These are phyloP conservation scores for Angomonas deanei DNA, from an alignment of 208 protist species.

Conservation along the genomic window DNA sequence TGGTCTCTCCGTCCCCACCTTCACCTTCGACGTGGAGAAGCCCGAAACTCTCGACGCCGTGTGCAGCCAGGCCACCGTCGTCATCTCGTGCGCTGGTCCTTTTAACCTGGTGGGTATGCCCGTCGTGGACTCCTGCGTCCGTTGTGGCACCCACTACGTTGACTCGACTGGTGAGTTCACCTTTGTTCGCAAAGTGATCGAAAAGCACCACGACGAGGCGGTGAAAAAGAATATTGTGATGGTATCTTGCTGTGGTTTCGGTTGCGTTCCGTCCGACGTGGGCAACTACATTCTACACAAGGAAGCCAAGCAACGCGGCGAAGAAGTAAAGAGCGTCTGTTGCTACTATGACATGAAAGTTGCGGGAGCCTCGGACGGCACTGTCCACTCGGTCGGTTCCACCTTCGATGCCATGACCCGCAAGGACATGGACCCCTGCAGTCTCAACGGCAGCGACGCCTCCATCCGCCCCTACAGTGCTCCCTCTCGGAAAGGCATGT, in stretches of 20 bases:
- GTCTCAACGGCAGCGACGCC: conserved; percentile 29
- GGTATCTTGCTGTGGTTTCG: conserved; percentile 84
- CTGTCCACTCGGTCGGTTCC: conserved; percentile 39
- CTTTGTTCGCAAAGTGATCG: conserved; percentile 69
- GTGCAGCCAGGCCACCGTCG: conserved; percentile 31
- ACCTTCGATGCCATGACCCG: conserved; percentile 19
- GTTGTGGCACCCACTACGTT: conserved; percentile 76
- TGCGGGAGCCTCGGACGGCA: conserved; percentile 57
- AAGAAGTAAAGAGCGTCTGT: conserved; percentile 37
- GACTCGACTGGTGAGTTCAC: conserved; percentile 89
- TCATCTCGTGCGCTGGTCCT: conserved; percentile 78
- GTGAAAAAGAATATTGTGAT: conserved; percentile 47
- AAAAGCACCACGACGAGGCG: conserved; percentile 65
- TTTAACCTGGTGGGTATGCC: conserved; percentile 78
- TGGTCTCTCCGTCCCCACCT: conserved; percentile 23
- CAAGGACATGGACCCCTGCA: conserved; percentile 34
- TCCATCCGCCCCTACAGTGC: conserved; percentile 22
- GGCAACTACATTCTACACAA: conserved; percentile 71
- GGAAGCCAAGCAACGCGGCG: conserved; percentile 13
- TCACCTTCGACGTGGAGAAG: conserved; percentile 38
- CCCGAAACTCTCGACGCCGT: conserved; percentile 51
- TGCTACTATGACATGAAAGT: conserved; percentile 28
- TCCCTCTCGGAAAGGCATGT: conserved; percentile 33
- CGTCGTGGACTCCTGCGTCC: conserved; percentile 85
- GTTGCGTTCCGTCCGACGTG: conserved; percentile 83